Conservation (phyloP, 805 yeast species). For the Sungouiella thailandica region DNA sequence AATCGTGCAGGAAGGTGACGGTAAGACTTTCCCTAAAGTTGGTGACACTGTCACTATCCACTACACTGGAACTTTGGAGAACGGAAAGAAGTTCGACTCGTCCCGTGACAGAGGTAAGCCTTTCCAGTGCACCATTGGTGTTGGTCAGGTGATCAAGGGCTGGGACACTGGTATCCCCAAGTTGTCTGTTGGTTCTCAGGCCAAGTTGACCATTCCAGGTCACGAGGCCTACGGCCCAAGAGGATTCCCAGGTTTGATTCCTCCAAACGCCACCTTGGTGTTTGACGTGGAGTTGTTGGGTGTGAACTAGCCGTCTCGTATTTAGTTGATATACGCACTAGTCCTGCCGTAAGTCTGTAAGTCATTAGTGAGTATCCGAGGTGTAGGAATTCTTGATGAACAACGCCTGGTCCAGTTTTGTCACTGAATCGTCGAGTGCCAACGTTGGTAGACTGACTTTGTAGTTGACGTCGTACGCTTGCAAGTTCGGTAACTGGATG, state of each 20-base stretch:
- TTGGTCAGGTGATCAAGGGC: constrained; percentile 93
- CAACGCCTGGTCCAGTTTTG: neutral
- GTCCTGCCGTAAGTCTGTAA: neutral
- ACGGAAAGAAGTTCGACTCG: constrained; percentile 94
- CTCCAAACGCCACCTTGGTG: constrained; percentile 91
- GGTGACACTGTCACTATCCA: constrained; percentile 93
- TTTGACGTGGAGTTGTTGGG: constrained; percentile 74
- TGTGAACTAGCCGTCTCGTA: constrained; percentile 39
- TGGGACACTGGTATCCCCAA: constrained; percentile 96
- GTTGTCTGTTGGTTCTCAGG: constrained; percentile 89
- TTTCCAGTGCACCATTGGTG: constrained; percentile 91
- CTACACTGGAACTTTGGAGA: constrained; percentile 91
- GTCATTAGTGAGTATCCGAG: neutral
- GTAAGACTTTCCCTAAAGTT: constrained; percentile 73
- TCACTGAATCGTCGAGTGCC: constrained; percentile 15
- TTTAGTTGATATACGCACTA: too few species aligned
- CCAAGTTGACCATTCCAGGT: constrained; percentile 88
- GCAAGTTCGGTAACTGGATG: constrained; percentile 52
- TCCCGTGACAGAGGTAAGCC: constrained; percentile 94
- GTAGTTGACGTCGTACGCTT: constrained; percentile 64
- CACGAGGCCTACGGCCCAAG: constrained; percentile 89
- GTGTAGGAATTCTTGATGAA: neutral
- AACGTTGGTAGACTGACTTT: constrained; percentile 53
- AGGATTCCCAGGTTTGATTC: constrained; percentile 95
- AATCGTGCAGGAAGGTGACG: constrained; percentile 64